Evolutionary conservation across 2,329 filamentous ascomycete genomes (phyloP).

Genomic region (Cladosporium colombiae): DNA sequence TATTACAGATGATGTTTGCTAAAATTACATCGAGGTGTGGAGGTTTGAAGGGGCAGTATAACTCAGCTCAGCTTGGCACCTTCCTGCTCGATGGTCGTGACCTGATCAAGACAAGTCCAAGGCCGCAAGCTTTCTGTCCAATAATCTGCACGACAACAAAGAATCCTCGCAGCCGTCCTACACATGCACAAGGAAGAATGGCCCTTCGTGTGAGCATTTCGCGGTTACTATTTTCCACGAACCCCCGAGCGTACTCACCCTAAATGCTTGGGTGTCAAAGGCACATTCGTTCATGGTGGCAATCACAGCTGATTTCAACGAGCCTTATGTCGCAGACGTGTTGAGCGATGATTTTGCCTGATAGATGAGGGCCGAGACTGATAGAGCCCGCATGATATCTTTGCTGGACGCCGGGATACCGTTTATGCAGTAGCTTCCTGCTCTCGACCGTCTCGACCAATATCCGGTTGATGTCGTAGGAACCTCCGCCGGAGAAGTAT

Average conservation of each 20-base stretch:
- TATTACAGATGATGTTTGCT: neutral
- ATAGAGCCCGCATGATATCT: neutral
- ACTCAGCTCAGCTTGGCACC: neutral
- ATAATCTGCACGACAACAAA: neutral
- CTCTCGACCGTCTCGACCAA: neutral
- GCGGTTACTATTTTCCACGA: neutral
- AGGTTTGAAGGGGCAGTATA: neutral
- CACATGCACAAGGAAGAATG: neutral
- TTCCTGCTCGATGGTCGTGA: neutral
- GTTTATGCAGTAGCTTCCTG: neutral
- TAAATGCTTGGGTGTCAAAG: neutral
- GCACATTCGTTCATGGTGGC: neutral
- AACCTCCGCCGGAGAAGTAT: neutral
- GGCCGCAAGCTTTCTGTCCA: neutral
- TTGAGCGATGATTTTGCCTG: neutral
- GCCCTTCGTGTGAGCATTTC: neutral
- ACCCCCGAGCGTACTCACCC: neutral
- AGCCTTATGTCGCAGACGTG: neutral
- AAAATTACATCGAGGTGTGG: neutral
- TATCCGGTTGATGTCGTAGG: neutral
- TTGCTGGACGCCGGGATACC: neutral
- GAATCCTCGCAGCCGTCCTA: neutral
- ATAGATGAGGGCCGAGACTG: neutral
- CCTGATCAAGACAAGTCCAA: neutral
- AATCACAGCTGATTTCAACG: neutral